Evolutionary conservation across 2,329 filamentous ascomycete species (phyloP), one percentile per base, ranked within the genome.

Genomic region (Emergomyces pasteurianus): DNA sequence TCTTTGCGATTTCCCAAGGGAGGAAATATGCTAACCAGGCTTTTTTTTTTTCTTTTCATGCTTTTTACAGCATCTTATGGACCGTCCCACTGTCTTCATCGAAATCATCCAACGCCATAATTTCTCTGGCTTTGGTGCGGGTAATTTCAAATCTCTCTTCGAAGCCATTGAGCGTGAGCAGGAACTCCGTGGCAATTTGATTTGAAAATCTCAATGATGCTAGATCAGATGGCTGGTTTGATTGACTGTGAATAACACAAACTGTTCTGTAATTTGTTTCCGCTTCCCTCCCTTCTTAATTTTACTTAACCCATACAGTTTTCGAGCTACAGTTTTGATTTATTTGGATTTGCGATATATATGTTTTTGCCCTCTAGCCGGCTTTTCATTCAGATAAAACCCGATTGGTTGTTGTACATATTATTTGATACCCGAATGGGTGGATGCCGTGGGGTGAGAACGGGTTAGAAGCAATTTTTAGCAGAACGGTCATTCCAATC

Each of bases 91-190:
- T 3, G 92, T 96, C 34, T 96, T 96, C 72, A 85, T 96, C 65
- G 92, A 96, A 82, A 95, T 96, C 68, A 96, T 96, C 68, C 91
- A 96, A 79, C 80, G 92, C 61, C 87, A 95, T 68, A 86, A 90
- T 65, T 96, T 96, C 73, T 86, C 88, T 38, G 92, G 92, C 0
- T 96, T 96, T 68, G 92, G 92, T 3, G 92, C 92, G 0, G 92
- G 92, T 0, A 97, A 96, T 75, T 96, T 96, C 79, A 96, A 91
- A 83, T 91, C 87, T 63, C 70, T 96, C 68, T 96, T 96, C 69
- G 92, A 96, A 80, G 92, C 92, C 2, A 95, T 96, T 73, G 92
- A 96, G 81, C 80, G 92, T 58, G 92, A 96, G 75, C 92, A 96
- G 80, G 90, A 85, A 53, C 80, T 88, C 73, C 81, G 92, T 60